A percentile compares a stretch with the other conserved stretches of the same genome.
Evolutionary conservation across 2,329 filamentous ascomycete species (phyloP).

Genomic region (Paecilomyces fulvus): DNA sequence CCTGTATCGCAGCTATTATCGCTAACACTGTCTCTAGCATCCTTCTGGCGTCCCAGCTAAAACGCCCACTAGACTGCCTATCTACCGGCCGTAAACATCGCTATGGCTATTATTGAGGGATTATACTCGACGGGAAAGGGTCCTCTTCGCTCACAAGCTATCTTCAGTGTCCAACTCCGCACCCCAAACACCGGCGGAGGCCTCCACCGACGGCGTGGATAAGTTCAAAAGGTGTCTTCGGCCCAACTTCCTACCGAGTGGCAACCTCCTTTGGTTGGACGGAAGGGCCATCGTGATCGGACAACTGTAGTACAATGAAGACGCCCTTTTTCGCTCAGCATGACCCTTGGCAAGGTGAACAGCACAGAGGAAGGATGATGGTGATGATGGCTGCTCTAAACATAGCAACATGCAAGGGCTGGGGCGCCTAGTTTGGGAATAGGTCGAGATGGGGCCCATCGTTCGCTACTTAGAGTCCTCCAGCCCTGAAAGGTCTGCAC

Average conservation of each 20-base stretch:
- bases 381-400: background rate
- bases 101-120: background rate
- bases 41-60: background rate
- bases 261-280: background rate
- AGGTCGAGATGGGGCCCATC: background rate
- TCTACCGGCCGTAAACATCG: background rate
- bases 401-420: constrained; percentile 1
- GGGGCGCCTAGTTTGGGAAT: constrained; percentile 1
- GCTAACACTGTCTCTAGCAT: background rate
- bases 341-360: background rate
- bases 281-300: background rate
- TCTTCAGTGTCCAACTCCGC: background rate
- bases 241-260: background rate
- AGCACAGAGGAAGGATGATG: background rate
- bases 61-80: background rate
- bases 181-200: background rate
- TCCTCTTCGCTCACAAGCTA: background rate
- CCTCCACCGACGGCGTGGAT: background rate
- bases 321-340: background rate
- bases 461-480: background rate
- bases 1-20: background rate
- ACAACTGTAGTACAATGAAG: background rate
- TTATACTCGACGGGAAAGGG: background rate
- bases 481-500: background rate
- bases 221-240: background rate